These are phyloP conservation scores for Iberis pinnata DNA, from an alignment of 345 rosid species.

Conservation along the genomic window DNA sequence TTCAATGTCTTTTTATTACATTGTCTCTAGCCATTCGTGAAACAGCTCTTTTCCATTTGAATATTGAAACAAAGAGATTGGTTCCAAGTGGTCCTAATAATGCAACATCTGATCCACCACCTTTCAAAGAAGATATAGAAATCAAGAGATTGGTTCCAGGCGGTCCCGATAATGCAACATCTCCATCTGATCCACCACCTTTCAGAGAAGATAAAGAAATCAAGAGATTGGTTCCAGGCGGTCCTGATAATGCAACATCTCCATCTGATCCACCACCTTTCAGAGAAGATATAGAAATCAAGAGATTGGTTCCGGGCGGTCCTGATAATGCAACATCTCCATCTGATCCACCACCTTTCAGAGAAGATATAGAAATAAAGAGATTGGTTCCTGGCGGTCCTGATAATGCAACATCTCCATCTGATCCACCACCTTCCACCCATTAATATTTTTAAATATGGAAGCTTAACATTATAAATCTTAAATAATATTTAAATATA, in stretches of 20 bases:
- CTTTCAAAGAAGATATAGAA: neutral
- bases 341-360: neutral
- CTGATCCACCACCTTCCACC: too few species aligned
- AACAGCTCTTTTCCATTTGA: neutral
- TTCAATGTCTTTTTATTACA: constrained; percentile 5
- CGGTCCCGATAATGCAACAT: too few species aligned
- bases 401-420: too few species aligned
- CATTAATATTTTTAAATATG: too few species aligned
- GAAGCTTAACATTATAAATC: too few species aligned
- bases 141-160: neutral
- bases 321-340: too few species aligned
- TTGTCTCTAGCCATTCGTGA: constrained; percentile 12
- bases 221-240: neutral
- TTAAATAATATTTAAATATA: too few species aligned
- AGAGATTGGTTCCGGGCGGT: neutral
- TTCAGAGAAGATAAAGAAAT: neutral
- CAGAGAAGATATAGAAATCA: neutral
- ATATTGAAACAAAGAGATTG: too few species aligned
- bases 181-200: neutral
- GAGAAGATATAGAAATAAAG: neutral
- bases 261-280: neutral
- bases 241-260: too few species aligned
- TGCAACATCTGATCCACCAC: neutral
- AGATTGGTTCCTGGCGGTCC: neutral
- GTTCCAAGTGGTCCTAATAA: too few species aligned